Evolutionary conservation across 1,139 yeast genomes (phyloP).

Genomic region (Schwanniomyces etchellsii): DNA sequence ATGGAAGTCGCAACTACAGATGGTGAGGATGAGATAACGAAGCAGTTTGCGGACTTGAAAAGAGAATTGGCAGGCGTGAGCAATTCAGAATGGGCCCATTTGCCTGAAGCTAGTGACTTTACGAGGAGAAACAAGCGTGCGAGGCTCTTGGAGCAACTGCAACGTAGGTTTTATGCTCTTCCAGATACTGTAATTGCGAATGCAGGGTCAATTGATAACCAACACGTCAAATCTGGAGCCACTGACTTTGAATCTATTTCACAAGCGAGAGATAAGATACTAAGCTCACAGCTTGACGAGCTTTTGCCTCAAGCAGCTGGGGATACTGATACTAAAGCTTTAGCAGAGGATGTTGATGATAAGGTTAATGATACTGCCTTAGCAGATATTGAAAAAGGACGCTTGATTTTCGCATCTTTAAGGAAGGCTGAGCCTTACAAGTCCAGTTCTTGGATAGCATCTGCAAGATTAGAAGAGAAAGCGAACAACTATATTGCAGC

Average conservation of each 20-base stretch:
- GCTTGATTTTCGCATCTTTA: slow-evolving; percentile 61
- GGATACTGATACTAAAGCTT: slow-evolving; percentile 3
- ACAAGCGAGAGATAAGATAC: slow-evolving; percentile 46
- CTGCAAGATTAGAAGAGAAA: slow-evolving; percentile 73
- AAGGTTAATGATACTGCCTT: slow-evolving; percentile 31
- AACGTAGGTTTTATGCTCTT: slow-evolving; percentile 72
- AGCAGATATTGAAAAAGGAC: slow-evolving; percentile 49
- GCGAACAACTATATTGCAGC: slow-evolving; percentile 57
- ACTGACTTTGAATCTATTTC: slow-evolving; percentile 48
- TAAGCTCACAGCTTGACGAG: slow-evolving; percentile 43
- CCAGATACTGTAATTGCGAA: slow-evolving; percentile 63
- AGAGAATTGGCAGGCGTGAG: slow-evolving; percentile 54
- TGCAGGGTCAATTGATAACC: slow-evolving; percentile 8
- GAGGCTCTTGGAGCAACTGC: slow-evolving; percentile 56
- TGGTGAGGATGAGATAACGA: slow-evolving; percentile 13
- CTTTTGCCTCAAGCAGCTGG: slow-evolving; percentile 9
- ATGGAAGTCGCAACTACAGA: slow-evolving; percentile 15
- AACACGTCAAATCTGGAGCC: slow-evolving; percentile 3
- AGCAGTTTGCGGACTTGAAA: slow-evolving; percentile 49
- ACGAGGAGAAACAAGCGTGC: slow-evolving; percentile 75
- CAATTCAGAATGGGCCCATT: slow-evolving; percentile 68
- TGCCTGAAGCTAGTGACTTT: slow-evolving; percentile 88
- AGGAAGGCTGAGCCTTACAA: slow-evolving; percentile 69
- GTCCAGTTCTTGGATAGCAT: slow-evolving; percentile 82
- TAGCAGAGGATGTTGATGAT: slow-evolving; percentile 10